A percentile compares a stretch with the other conserved stretches of the same genome.
Evolutionary conservation across 164 flowering plant genomes (phyloP).

Genomic region (Vitis cinerea): DNA sequence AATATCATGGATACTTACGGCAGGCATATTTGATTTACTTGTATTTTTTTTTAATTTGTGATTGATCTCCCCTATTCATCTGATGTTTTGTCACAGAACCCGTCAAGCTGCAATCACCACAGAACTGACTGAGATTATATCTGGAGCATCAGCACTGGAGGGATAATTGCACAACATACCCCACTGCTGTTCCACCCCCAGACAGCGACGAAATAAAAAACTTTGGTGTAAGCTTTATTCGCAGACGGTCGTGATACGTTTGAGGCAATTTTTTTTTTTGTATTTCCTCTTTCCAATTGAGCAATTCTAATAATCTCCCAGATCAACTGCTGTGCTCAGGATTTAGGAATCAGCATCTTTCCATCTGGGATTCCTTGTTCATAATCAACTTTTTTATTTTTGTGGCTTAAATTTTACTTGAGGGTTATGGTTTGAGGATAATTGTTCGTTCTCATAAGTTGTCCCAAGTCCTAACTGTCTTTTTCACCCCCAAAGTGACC

Average conservation of each 20-base stretch:
- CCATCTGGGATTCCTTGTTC: too few relatives aligned
- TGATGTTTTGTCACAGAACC: constrained; percentile 47
- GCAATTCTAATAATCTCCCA: constrained; percentile 23
- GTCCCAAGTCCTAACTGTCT: too few relatives aligned
- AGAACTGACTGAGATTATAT: constrained; percentile 87
- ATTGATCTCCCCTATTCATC: constrained; percentile 10
- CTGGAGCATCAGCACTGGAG: constrained; percentile 90
- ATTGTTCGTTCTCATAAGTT: too few relatives aligned
- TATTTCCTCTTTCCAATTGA: neutral
- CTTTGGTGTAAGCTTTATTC: constrained; percentile 6
- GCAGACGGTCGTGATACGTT: constrained; percentile 8
- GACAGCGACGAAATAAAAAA: constrained; percentile 45
- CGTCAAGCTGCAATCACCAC: constrained; percentile 98
- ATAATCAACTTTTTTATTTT: too few relatives aligned
- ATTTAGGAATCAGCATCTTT: constrained; percentile 8
- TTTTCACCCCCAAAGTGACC: too few relatives aligned
- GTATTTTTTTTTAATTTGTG: neutral
- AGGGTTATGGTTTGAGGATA: too few relatives aligned
- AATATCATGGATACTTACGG: too few relatives aligned
- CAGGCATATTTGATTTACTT: neutral
- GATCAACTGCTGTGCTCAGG: constrained; percentile 1
- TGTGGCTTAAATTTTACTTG: too few relatives aligned
- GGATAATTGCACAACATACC: constrained; percentile 34
- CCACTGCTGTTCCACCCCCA: neutral
- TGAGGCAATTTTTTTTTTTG: neutral